Conservation (phyloP, 108 stramenopile genomes). For the Fistulifera solaris region DNA sequence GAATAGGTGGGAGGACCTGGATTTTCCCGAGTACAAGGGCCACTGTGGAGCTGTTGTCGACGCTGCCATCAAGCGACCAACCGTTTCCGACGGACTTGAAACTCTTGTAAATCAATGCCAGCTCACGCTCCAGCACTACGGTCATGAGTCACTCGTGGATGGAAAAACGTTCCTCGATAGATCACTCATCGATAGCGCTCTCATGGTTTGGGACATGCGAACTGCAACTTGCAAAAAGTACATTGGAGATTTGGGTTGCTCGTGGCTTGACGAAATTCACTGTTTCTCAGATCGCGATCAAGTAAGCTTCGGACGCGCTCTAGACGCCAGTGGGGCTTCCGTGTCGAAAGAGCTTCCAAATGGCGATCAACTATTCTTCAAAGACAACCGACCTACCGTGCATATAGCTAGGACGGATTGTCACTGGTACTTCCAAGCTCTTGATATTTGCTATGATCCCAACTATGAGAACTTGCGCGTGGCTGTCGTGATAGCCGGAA, state of each 20-base stretch:
- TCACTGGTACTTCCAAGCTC: too few relatives aligned
- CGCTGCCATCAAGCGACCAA: constrained; percentile 3
- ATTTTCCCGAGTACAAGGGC: background rate
- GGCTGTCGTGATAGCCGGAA: constrained; percentile 3
- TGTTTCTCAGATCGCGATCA: constrained; percentile 26
- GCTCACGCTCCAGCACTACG: background rate
- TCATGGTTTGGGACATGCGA: constrained; percentile 13
- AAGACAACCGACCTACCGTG: too few relatives aligned
- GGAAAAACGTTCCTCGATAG: background rate
- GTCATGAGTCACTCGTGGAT: background rate
- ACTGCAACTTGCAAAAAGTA: constrained; percentile 5
- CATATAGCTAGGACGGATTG: too few relatives aligned
- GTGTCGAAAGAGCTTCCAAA: too few relatives aligned
- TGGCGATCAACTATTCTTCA: too few relatives aligned
- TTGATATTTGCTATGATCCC: too few relatives aligned
- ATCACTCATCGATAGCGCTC: constrained; percentile 13
- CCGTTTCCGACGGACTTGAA: constrained; percentile 8
- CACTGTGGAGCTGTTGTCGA: constrained; percentile 7
- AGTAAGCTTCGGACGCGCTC: constrained; percentile 10
- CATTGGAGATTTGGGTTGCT: constrained; percentile 9
- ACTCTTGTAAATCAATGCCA: constrained; percentile 4
- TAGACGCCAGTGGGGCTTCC: background rate
- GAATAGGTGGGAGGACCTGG: too few relatives aligned
- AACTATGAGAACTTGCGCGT: background rate
- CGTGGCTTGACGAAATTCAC: constrained; percentile 21